A percentile compares a stretch with the other conserved stretches of the same genome.
Evolutionary conservation across 2,329 filamentous ascomycete species (phyloP).

Genomic region (Stagonosporopsis rhizophila): DNA sequence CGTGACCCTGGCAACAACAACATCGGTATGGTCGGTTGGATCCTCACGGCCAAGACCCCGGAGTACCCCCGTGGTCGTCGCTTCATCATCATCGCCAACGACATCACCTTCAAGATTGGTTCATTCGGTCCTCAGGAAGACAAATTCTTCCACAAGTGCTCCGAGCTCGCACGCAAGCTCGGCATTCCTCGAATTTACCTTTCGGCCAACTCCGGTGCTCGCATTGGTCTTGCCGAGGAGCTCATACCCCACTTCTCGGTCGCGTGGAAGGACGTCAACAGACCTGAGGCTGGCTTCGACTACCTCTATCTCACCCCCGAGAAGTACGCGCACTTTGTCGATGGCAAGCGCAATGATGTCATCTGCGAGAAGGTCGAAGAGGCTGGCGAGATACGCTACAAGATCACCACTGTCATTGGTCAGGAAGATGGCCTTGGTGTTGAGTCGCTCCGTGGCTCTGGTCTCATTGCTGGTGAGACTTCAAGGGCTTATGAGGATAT

Average conservation of each 20-base stretch:
- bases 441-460: conserved; percentile 94
- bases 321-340: conserved; percentile 85
- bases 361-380: conserved; percentile 88
- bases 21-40: conserved; percentile 98
- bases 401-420: conserved; percentile 92
- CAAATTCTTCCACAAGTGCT: conserved; percentile 99
- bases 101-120: conserved; percentile 99
- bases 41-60: conserved; percentile 91
- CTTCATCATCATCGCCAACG: conserved; percentile 97
- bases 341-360: conserved; percentile 75
- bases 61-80: conserved; percentile 92
- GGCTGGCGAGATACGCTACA: conserved; percentile 87
- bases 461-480: conserved; percentile 96
- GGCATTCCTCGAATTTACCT: conserved; percentile 97
- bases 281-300: conserved; percentile 90
- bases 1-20: conserved; percentile 94
- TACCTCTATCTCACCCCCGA: conserved; percentile 93
- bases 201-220: conserved; percentile 97
- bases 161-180: conserved; percentile 89
- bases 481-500: conserved; percentile 98
- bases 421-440: conserved; percentile 96
- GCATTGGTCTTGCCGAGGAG: conserved; percentile 95
- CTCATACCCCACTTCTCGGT: conserved; percentile 97
- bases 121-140: conserved; percentile 97
- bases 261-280: conserved; percentile 86